These are phyloP conservation scores for Suhomyces sp. DNA, from an alignment of 805 yeast species.

Conservation along the genomic window DNA sequence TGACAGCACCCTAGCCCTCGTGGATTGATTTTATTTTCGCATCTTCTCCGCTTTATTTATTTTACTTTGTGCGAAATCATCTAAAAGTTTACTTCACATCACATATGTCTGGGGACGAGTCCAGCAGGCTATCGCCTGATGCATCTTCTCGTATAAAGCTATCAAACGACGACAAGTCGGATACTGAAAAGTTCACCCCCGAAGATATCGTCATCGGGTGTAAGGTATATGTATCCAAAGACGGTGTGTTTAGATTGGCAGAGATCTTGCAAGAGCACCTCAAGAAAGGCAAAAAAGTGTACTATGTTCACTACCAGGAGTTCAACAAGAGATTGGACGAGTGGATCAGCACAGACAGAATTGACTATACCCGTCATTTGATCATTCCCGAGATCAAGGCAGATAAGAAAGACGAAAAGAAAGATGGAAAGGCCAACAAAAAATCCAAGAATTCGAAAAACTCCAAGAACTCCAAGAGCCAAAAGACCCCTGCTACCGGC, in stretches of 20 bases:
- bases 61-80: background rate
- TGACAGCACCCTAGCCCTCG: no score
- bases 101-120: slow-evolving; percentile 10
- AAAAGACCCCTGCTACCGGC: slow-evolving; percentile 10
- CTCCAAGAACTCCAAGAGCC: slow-evolving; percentile 18
- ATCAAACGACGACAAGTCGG: slow-evolving; percentile 5
- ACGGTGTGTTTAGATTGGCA: slow-evolving; percentile 74
- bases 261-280: slow-evolving; percentile 77
- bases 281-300: slow-evolving; percentile 73
- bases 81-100: background rate
- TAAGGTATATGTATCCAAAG: slow-evolving; percentile 78
- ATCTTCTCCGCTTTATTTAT: background rate
- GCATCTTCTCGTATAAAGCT: slow-evolving; percentile 12
- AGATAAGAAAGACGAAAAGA: slow-evolving; percentile 44
- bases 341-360: slow-evolving; percentile 75
- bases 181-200: slow-evolving; percentile 18
- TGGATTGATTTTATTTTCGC: background rate
- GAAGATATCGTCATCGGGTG: slow-evolving; percentile 71
- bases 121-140: slow-evolving; percentile 7
- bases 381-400: slow-evolving; percentile 63
- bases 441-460: slow-evolving; percentile 20
- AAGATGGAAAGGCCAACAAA: slow-evolving; percentile 27
- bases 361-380: slow-evolving; percentile 69
- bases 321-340: slow-evolving; percentile 96
- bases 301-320: slow-evolving; percentile 91